phyloP scores from a whole-genome alignment of 78 protist species.

The Cyanophora paradoxa region DNA sequence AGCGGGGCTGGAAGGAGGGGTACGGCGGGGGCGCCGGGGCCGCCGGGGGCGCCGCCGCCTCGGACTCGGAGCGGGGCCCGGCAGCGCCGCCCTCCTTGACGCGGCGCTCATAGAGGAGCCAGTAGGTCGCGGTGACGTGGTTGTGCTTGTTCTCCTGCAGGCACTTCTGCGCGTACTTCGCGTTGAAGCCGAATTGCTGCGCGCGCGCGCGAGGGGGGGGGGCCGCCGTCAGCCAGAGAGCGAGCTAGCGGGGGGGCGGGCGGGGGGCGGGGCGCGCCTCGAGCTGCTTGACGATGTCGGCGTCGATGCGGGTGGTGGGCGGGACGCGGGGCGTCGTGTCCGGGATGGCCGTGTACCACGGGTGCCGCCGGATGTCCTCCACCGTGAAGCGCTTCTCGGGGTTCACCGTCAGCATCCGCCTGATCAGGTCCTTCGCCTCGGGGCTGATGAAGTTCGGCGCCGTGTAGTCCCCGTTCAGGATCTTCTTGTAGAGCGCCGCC shows the following conservation, averaged over 20 bases:
- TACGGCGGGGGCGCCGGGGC: too few relatives aligned
- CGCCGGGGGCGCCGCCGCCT: too few relatives aligned
- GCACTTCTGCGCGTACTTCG: not conserved
- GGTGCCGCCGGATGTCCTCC: conserved; percentile 50
- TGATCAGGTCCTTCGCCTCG: conserved; percentile 31
- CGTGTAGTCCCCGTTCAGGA: conserved; percentile 19
- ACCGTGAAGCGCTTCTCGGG: conserved; percentile 63
- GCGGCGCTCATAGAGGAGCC: too few relatives aligned
- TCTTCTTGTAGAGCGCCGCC: conserved; percentile 22
- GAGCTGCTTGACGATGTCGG: not conserved
- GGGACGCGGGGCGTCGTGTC: not conserved
- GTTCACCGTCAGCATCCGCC: conserved; percentile 62
- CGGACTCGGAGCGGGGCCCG: too few relatives aligned
- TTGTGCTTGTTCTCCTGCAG: conserved; percentile 20
- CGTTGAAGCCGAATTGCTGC: conserved; percentile 2
- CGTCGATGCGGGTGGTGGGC: not conserved
- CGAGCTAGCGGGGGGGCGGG: too few relatives aligned
- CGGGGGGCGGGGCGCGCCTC: too few relatives aligned
- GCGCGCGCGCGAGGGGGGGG: too few relatives aligned
- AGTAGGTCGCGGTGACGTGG: conserved; percentile 33
- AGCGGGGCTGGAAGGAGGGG: too few relatives aligned
- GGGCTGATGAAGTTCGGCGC: not conserved
- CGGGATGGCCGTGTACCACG: conserved; percentile 46
- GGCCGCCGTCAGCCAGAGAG: too few relatives aligned
- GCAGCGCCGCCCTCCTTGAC: too few relatives aligned